Evolutionary conservation across 768 basidiomycete genomes (phyloP), one percentile per base, ranked within the genome.

Genomic region (Boletus rubroflammeus): DNA sequence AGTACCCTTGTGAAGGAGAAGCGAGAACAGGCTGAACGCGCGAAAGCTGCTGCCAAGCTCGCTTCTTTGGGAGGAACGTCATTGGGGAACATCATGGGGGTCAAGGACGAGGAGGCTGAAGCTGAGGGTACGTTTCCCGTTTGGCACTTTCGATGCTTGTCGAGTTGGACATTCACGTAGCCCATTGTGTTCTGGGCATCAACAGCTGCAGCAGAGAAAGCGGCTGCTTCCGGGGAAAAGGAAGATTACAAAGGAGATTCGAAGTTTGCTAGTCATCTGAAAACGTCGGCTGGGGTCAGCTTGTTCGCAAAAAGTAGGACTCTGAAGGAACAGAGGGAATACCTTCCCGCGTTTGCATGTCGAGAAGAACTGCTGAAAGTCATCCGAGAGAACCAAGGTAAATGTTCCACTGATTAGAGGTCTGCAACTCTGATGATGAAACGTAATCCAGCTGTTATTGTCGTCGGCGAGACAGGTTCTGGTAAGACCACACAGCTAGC

Each of bases 391-490:
- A 96, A 98, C 66, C 97, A 99, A 84, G 94, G 94, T 88, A 50
- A 46, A 72, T 62, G 2, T 43, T 46, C 8, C 19, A 6, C n/a
- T 9, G 15, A 6, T 23, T 19, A 29, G 7, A 3, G 1, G 4
- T 29, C 3, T 29, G 28, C 28, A 35, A 1, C 3, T 52, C 17
- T 54, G 47, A 48, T 47, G 21, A 43, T 6, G 2, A 14, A 47
- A 19, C 5, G 29, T 21, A 8, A 49, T 48, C 10, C 59, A 97
- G 97, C 98, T 35, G 78, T 90, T 44, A 84, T 99, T 53, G 93
- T 98, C 36, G 90, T 99, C 38, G 97, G 97, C n/a, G 97, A 99
- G 73, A 99, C 97, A n/a, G 97, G 97, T 10, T 98, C 96, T 0
- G 97, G 97, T 6, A 99, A 99, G 75, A 99, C 97, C 1, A 98